Conservation (phyloP, 352 stramenopile species). For the Globisporangium irregulare region DNA sequence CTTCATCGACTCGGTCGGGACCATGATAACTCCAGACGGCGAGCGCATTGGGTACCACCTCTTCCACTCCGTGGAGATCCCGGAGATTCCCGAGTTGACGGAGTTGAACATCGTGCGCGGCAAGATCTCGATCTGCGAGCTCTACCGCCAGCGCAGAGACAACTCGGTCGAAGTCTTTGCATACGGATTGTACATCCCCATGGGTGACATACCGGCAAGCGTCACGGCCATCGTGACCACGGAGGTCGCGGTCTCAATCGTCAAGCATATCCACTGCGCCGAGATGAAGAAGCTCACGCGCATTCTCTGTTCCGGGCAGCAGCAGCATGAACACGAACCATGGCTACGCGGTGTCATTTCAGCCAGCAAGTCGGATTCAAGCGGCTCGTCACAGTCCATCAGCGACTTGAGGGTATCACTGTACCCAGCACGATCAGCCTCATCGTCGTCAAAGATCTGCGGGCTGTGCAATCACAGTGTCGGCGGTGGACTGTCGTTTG, state of each 20-base stretch:
- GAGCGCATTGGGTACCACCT: not conserved
- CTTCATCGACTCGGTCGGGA: not conserved
- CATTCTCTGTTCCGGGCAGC: not conserved
- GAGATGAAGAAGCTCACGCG: constrained; percentile 2
- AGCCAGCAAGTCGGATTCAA: too few species aligned
- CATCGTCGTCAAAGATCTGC: not conserved
- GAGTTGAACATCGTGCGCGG: constrained; percentile 7
- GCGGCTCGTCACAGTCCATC: too few species aligned
- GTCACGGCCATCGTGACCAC: not conserved
- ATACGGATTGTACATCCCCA: not conserved
- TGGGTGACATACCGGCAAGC: not conserved
- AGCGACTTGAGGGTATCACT: too few species aligned
- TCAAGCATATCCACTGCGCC: not conserved
- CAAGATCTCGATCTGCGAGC: constrained; percentile 1
- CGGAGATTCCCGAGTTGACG: not conserved
- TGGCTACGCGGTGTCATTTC: too few species aligned
- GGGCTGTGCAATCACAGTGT: not conserved
- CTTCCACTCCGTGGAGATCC: not conserved
- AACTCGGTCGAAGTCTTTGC: not conserved
- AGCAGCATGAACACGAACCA: too few species aligned
- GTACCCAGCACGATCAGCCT: too few species aligned
- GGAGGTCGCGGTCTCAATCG: not conserved
- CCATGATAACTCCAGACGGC: not conserved
- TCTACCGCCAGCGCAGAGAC: constrained; percentile 1
- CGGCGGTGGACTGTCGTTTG: not conserved